A percentile compares a stretch with the other conserved stretches of the same genome.
phyloP scores from a whole-genome alignment of 129 eudicot species.

The Calendula officinalis region DNA sequence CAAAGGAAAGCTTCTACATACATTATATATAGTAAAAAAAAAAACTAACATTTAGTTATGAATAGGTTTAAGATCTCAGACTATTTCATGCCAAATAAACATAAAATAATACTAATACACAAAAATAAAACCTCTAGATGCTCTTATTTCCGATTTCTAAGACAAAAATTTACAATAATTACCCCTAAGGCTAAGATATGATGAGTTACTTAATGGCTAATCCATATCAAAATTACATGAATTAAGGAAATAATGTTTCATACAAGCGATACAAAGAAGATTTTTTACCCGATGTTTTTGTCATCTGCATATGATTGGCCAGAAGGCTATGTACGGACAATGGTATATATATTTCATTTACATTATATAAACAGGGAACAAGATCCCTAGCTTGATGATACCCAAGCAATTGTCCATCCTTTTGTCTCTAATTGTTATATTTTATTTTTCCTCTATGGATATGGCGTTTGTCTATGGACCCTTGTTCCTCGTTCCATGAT shows the following conservation, averaged over 20 bases:
- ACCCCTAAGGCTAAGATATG: constrained; percentile 6
- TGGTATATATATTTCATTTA: constrained; percentile 12
- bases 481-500: constrained; percentile 38
- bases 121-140: too few species aligned
- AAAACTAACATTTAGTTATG: too few species aligned
- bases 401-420: constrained; percentile 35
- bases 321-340: constrained; percentile 19
- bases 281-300: constrained; percentile 20
- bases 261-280: constrained; percentile 18
- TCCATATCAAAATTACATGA: constrained; percentile 27
- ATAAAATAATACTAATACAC: too few species aligned
- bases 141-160: too few species aligned
- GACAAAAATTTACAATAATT: background rate
- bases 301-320: constrained; percentile 32
- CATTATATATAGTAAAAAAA: too few species aligned
- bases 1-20: too few species aligned
- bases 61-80: too few species aligned
- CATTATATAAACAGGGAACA: constrained; percentile 37
- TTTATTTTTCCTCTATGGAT: constrained; percentile 19
- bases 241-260: constrained; percentile 32
- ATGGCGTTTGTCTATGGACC: constrained; percentile 33
- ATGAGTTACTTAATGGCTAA: constrained; percentile 1
- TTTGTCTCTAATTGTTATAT: constrained; percentile 35
- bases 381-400: constrained; percentile 38
- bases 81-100: too few species aligned